Percentiles rank a stretch among this genome's conserved stretches.
These are phyloP conservation scores for Leccinum longicurvipes DNA, from an alignment of 768 basidiomycete species.

Conservation along the genomic window DNA sequence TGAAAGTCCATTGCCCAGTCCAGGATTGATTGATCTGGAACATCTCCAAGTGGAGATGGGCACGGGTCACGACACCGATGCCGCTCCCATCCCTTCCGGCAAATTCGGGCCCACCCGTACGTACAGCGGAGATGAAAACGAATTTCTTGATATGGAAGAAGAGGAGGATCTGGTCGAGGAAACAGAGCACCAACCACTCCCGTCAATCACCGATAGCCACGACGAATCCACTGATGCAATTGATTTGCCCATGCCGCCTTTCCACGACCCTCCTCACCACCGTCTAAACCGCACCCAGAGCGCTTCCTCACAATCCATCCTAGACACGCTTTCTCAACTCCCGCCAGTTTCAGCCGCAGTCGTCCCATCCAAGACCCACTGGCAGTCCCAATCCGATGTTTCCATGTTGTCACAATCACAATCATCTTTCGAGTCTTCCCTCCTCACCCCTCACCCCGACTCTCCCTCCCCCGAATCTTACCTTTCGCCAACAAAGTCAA, in stretches of 20 bases:
- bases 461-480: conserved; percentile 32
- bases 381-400: conserved; percentile 21
- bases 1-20: conserved; percentile 60
- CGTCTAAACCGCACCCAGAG: conserved; percentile 8
- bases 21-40: conserved; percentile 22
- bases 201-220: conserved; percentile 8
- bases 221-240: conserved; percentile 42
- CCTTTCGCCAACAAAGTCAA: conserved; percentile 24
- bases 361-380: conserved; percentile 21
- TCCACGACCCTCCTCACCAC: conserved; percentile 19
- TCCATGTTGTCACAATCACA: conserved; percentile 23
- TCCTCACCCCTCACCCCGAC: conserved; percentile 20
- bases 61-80: background rate
- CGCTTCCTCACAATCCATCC: conserved; percentile 8
- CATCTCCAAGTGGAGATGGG: conserved; percentile 1
- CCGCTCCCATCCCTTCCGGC: conserved; percentile 7
- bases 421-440: conserved; percentile 19
- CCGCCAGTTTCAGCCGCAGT: conserved; percentile 12
- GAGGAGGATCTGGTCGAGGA: conserved; percentile 31
- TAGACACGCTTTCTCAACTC: conserved; percentile 17
- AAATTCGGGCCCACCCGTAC: conserved; percentile 10
- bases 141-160: conserved; percentile 63
- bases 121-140: conserved; percentile 35
- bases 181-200: conserved; percentile 5
- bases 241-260: conserved; percentile 51